Evolutionary conservation across 2,329 filamentous ascomycete genomes (phyloP).

Genomic region (Penicillium olsonii): DNA sequence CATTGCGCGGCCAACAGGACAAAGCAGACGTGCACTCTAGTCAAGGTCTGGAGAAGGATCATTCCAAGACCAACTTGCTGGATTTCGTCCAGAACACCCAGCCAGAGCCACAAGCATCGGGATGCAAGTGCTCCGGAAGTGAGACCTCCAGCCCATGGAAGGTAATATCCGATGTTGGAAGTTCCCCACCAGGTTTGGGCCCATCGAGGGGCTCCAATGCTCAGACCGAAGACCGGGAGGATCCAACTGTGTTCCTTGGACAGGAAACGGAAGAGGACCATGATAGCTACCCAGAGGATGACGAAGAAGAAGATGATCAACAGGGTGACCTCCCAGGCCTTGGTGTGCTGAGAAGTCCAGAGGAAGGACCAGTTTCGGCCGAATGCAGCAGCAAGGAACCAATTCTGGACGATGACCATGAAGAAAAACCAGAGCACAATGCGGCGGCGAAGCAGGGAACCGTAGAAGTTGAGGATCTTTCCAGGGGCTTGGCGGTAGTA

Average conservation of each 20-base stretch:
- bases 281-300: slow-evolving; percentile 54
- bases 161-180: slow-evolving; percentile 60
- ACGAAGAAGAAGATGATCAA: slow-evolving; percentile 53
- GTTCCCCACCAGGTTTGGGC: slow-evolving; percentile 68
- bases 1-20: slow-evolving; percentile 62
- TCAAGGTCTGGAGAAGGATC: slow-evolving; percentile 66
- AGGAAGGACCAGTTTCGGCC: slow-evolving; percentile 68
- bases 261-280: slow-evolving; percentile 54
- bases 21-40: slow-evolving; percentile 64
- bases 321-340: slow-evolving; percentile 59
- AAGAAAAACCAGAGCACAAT: slow-evolving; percentile 69
- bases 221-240: slow-evolving; percentile 67
- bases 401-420: slow-evolving; percentile 65
- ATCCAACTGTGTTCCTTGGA: slow-evolving; percentile 67
- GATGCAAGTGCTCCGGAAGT: slow-evolving; percentile 58
- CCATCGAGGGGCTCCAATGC: slow-evolving; percentile 65
- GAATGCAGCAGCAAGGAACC: slow-evolving; percentile 66
- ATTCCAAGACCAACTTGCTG: slow-evolving; percentile 69
- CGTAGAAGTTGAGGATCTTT: slow-evolving; percentile 66
- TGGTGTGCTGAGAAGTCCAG: slow-evolving; percentile 58
- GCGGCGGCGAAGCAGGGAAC: slow-evolving; percentile 61
- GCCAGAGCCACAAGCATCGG: slow-evolving; percentile 65
- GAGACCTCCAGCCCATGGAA: slow-evolving; percentile 60
- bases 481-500: slow-evolving; percentile 68
- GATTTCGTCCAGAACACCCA: slow-evolving; percentile 64